Percentiles rank a stretch among this genome's conserved stretches.
phyloP scores from a whole-genome alignment of 2,329 filamentous ascomycete species.

The Curvularia verruculosa region DNA sequence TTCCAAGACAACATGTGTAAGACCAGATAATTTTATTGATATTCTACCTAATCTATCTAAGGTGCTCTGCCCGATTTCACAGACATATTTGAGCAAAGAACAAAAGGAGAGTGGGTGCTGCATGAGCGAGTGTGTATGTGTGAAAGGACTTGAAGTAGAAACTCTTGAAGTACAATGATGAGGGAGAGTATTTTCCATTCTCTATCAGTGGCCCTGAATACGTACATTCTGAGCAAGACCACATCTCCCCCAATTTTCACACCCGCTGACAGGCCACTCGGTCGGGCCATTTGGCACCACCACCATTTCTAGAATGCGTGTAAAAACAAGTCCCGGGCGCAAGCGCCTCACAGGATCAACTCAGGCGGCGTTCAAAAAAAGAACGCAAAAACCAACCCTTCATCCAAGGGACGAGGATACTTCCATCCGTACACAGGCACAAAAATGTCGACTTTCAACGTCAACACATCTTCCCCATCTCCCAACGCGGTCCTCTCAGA shows the following conservation, averaged over 20 bases:
- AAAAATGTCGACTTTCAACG: conserved; percentile 47
- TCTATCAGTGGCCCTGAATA: conserved; percentile 29
- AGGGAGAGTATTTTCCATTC: conserved; percentile 33
- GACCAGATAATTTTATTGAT: conserved; percentile 14
- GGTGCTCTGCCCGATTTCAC: conserved; percentile 20
- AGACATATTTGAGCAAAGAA: conserved; percentile 14
- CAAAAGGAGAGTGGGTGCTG: conserved; percentile 23
- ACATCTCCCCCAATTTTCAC: conserved; percentile 29
- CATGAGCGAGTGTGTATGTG: conserved; percentile 21
- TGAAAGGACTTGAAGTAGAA: conserved; percentile 7
- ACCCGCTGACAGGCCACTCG: conserved; percentile 21
- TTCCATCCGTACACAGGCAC: conserved; percentile 44
- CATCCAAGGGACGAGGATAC: conserved; percentile 50
- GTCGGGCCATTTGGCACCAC: conserved; percentile 19
- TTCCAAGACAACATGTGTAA: neutral
- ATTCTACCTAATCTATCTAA: conserved; percentile 21
- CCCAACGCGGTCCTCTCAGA: conserved; percentile 26
- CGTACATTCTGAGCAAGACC: conserved; percentile 13
- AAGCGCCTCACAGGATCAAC: conserved; percentile 43
- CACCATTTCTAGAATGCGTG: conserved; percentile 18
- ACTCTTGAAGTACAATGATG: conserved; percentile 15
- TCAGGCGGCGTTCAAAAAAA: conserved; percentile 34
- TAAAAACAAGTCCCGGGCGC: conserved; percentile 33
- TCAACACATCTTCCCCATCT: conserved; percentile 23
- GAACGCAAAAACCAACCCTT: conserved; percentile 48